Base-by-base conservation (phyloP, 2,329 filamentous ascomycete species). In the Chaetomium sp. region DNA sequence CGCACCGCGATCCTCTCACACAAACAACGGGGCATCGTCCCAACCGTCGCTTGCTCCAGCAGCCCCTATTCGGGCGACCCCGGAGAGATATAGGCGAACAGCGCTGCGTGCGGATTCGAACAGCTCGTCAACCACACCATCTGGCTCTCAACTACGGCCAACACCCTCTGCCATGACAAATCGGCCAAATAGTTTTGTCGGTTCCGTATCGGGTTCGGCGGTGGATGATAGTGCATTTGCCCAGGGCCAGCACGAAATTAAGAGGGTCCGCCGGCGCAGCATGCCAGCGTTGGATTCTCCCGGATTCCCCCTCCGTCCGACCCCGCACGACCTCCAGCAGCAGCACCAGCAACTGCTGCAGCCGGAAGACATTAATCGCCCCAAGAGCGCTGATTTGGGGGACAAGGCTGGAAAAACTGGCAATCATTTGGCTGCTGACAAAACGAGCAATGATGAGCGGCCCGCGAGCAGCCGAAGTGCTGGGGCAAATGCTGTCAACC, bases 11-110 rank as follows among this genome's bases (percentile, higher is more conserved):
- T 72, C 76, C 10, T 66, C 72, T 5, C 72, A 73, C 35, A 51
- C 74, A 32, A 49, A 4, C 44, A 71, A 72, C 43, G 65, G 65
- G 44, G 66, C 71, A 3, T 63, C 73, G 10, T 71, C 69, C 27
- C 76, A 76, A 62, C 78, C 82, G 49, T 79, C 72, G 61, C 84
- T 69, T 72, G 78, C 63, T 66, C 86, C 72, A 70, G 79, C 85
- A 43, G 76, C 79, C 4, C 76, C 82, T 27, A 71, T 76, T 46
- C 91, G 90, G 65, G 76, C 85, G 27, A 84, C 88, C 1, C 89
- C 89, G 1, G 91, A 96, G 69, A 84, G 92, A 57, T 96, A 96
- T 69, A 82, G 91, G 64, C 86, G 91, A 50, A 71, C 79, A 57
- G 78, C 78, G 54, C 76, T 79, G 56, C 80, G 81, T 58, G 71